Base-by-base conservation (phyloP, 2,329 filamentous ascomycete genomes). In the Thielaviopsis euricoi region DNA sequence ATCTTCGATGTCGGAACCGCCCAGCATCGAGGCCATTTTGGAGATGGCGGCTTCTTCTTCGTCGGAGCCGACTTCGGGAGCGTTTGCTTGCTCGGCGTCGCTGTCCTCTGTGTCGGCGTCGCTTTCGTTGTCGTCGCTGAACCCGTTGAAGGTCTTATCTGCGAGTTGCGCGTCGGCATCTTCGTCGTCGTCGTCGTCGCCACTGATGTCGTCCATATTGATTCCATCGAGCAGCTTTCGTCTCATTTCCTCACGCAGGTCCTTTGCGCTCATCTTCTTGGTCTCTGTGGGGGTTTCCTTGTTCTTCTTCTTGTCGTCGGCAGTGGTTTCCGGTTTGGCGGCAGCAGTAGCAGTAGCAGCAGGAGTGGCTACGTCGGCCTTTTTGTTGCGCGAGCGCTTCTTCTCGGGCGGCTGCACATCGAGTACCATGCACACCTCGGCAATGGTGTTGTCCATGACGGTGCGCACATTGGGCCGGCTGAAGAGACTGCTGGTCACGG, bases 401-500 rank as follows among this genome's bases (percentile, higher is more conserved):
- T 71, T 75, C 49, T 74, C 73, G 0, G 77, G 76, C 57, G 74
- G 67, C 2, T 74, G 66, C 0, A 81, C 71, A 1, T 74, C 70
- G 17, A 82, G 67, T 2, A 70, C 67, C 52, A 70, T 66, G 64
- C 78, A 81, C 2, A 79, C 72, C 26, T 69, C 73, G 58, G 69
- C 68, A 15, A 80, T 62, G 1, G 77, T 78, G 63, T 73, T 71
- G 25, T 75, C 72, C 10, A 78, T 67, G 2, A 73, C 71, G 54
- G 74, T 70, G 62, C 73, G 75, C 56, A 81, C 77, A 29, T 74
- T 70, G 6, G 72, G 71, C 56, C 73, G 70, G 60, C 77, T 80
- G 65, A 75, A 81, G 2, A 82, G 68, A 7, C 72, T 73, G 60
- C 79, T 82, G 25, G 79, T 81, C 55, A 82, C 78, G 64, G 81